Evolutionary conservation across 2,329 filamentous ascomycete genomes (phyloP), one percentile per base, ranked within the genome.

Genomic region (Claviceps citrina): DNA sequence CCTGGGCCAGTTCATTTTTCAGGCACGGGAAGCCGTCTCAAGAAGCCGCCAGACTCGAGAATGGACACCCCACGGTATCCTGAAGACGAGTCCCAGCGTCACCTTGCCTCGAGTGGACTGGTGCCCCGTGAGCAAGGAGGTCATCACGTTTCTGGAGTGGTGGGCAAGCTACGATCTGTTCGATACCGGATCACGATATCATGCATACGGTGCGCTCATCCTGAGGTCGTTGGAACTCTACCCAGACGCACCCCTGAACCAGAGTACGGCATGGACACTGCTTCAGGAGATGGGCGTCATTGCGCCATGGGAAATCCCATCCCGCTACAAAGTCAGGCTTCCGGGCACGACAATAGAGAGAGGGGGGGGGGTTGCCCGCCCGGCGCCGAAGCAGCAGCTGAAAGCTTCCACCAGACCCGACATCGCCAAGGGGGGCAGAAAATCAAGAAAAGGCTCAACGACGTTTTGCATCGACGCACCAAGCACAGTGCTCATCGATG

Each of bases 281-380:
- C 59, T 91, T 24, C 81, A 87, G 51, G 84, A 91, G 54, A 66
- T 87, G 31, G 81, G 81, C 9, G 73, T 76, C 39, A 68, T 85
- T 31, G 61, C 72, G 7, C 79, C 82, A 0, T 84, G 78, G 70
- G 80, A 86, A 49, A 73, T 84, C 36, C 69, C 70, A 3, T 64
- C 72, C 4, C 67, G 78, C 3, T 84, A 81, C 55, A 69, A 69
- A 25, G 56, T 71, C 35, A 64, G 71, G 15, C 64, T 78, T 19
- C 73, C 73, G 0, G 64, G 56, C 16, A 60, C 68, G 15, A 52
- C 56, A 28, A 61, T 71, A 18, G 51, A 59, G 20, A 62, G 63
- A 4, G 60, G 61, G 12, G 61, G 62, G 13, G 62, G 64, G 3
- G 57, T 73, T 20, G 41, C 47, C 13, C 63, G 65, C 26, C 51